Evolutionary conservation across 805 yeast species (phyloP).

Genomic region (Nakazawaea wyomingensis): DNA sequence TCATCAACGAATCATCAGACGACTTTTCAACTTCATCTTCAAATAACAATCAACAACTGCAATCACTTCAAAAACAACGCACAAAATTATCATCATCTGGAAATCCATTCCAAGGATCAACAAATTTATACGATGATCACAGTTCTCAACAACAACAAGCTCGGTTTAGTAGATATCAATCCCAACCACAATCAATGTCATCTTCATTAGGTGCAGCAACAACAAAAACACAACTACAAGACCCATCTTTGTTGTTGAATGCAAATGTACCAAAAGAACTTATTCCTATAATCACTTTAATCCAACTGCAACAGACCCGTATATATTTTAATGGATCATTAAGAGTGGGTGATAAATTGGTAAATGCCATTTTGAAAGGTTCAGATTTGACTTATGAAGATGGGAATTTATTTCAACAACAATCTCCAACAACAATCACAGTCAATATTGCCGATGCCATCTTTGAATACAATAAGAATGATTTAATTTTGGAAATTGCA

Average conservation of each 20-base stretch:
- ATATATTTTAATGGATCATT: slow-evolving; percentile 54
- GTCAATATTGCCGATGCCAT: slow-evolving; percentile 47
- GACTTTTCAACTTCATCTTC: not conserved
- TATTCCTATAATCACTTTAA: slow-evolving; percentile 64
- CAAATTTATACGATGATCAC: not conserved
- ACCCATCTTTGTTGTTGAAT: slow-evolving; percentile 16
- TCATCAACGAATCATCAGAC: not conserved
- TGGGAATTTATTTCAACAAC: slow-evolving; percentile 30
- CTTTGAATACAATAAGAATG: slow-evolving; percentile 16
- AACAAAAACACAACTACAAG: no score
- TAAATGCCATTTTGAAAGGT: slow-evolving; percentile 36
- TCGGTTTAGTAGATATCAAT: no score
- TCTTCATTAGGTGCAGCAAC: no score
- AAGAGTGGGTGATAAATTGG: slow-evolving; percentile 25
- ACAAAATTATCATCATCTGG: no score
- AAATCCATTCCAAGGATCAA: no score
- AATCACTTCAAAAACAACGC: not conserved
- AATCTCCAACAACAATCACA: slow-evolving; percentile 17
- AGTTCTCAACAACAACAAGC: not conserved
- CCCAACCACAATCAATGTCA: no score
- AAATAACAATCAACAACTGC: not conserved
- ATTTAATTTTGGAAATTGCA: slow-evolving; percentile 17
- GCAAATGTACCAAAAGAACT: slow-evolving; percentile 53
- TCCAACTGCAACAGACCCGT: slow-evolving; percentile 66
- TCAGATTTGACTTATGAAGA: slow-evolving; percentile 46